phyloP scores from a whole-genome alignment of 2,329 filamentous ascomycete genomes.

The Paecilomyces dactylethromorphus region DNA sequence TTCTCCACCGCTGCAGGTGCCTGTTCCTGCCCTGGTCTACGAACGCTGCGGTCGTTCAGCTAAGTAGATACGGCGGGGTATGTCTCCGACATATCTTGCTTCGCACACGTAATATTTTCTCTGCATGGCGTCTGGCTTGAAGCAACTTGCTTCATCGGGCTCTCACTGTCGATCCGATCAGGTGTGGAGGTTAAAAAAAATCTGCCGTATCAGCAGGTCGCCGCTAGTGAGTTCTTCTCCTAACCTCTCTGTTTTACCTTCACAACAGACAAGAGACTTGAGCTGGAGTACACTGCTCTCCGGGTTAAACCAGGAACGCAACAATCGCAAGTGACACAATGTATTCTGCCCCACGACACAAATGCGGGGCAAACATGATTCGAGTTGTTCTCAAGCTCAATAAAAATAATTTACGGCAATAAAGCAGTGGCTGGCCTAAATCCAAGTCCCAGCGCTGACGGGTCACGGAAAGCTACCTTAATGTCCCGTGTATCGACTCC shows the following conservation, averaged over 20 bases:
- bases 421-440: not conserved
- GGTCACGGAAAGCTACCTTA: too few relatives aligned
- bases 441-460: too few relatives aligned
- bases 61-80: too few relatives aligned
- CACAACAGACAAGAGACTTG: not conserved
- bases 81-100: too few relatives aligned
- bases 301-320: too few relatives aligned
- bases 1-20: not conserved
- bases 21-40: not conserved
- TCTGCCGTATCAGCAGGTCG: not conserved
- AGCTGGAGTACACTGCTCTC: not conserved
- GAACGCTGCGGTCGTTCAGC: not conserved
- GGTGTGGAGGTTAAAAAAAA: not conserved
- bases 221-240: not conserved
- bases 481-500: not conserved
- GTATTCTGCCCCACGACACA: too few relatives aligned
- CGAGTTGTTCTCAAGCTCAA: too few relatives aligned
- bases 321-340: too few relatives aligned
- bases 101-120: not conserved
- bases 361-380: too few relatives aligned
- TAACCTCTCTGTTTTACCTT: not conserved
- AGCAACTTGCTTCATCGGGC: too few relatives aligned
- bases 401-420: not conserved
- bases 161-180: not conserved
- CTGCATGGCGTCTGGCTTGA: too few relatives aligned